Conservation (phyloP, 225 moss, liverwort and hornwort genomes). For the Physcomitrium patens region DNA sequence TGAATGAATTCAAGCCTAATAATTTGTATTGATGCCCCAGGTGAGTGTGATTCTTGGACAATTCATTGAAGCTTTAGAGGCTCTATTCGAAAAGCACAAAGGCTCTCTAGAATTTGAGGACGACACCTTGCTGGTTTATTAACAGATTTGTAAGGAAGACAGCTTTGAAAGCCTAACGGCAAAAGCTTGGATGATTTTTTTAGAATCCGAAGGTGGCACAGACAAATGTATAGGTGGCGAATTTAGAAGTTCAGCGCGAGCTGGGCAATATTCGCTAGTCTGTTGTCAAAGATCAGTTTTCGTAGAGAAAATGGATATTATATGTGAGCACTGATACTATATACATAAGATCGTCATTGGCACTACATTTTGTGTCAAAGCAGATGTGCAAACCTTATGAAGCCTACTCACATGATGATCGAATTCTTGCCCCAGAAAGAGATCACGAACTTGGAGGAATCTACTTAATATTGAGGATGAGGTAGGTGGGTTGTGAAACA, state of each 20-base stretch:
- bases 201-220: conserved; percentile 8
- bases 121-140: conserved; percentile 44
- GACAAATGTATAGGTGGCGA: neutral
- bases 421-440: too few species aligned
- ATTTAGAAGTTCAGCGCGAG: neutral
- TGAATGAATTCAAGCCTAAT: neutral
- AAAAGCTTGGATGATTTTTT: conserved; percentile 11
- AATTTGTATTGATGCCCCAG: conserved; percentile 40
- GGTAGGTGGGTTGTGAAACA: too few species aligned
- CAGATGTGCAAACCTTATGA: too few species aligned
- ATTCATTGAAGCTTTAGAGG: conserved; percentile 64
- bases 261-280: too few species aligned
- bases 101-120: conserved; percentile 56
- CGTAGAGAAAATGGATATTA: too few species aligned
- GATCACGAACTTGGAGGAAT: too few species aligned
- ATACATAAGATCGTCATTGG: too few species aligned
- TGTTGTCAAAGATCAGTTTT: too few species aligned
- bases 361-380: too few species aligned
- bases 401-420: too few species aligned
- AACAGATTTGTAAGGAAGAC: conserved; percentile 28
- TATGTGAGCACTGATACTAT: too few species aligned
- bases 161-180: neutral
- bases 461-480: too few species aligned
- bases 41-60: conserved; percentile 48
- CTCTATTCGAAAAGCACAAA: conserved; percentile 80